Evolutionary conservation across 2,329 filamentous ascomycete genomes (phyloP), one percentile per base, ranked within the genome.

Genomic region (Calonectria henricotiae): DNA sequence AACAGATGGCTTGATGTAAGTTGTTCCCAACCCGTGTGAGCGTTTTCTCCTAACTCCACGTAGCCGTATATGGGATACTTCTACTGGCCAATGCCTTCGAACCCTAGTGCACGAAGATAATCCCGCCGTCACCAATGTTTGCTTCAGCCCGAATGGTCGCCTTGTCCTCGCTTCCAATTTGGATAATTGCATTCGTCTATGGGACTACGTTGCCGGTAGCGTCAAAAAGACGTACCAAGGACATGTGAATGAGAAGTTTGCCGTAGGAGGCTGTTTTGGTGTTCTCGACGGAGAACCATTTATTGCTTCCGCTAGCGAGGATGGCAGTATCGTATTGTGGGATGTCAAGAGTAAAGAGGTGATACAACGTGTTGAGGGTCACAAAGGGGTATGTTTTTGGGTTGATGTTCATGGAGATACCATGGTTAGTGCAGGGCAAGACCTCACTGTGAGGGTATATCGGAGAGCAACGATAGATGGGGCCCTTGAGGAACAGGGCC

Each of bases 211-310:
- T 9, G 91, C 94, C 43, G 96, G 96, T 8, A 91, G 91, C 32
- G 96, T 96, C 76, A 92, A 98, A 78, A 99, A 99, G 87, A 99
- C 96, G 15, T 99, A 98, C 82, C 95, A 98, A 80, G 96, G 96
- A 0, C 96, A 98, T 79, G 84, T 86, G 65, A 99, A 99, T 81
- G 87, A 90, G 65, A 92, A 92, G 71, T 98, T 93, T 82, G 96
- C 94, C 74, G 87, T 98, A n/a, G 90, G 90, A 3, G 94, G 95
- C 4, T 92, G 92, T 46, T 98, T 98, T 79, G 95, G 94, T 13
- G 87, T 89, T 64, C 77, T 83, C 49, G 83, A 77, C 13, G 80
- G 77, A 4, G 77, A 80, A 27, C 79, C 86, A 0, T 97, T 97
- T 77, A 89, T 95, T 17, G 93, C 91, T 0, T 93, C 93, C 39